Evolutionary conservation across 345 rosid species (phyloP).

Genomic region (Erysimum cheiranthoides): DNA sequence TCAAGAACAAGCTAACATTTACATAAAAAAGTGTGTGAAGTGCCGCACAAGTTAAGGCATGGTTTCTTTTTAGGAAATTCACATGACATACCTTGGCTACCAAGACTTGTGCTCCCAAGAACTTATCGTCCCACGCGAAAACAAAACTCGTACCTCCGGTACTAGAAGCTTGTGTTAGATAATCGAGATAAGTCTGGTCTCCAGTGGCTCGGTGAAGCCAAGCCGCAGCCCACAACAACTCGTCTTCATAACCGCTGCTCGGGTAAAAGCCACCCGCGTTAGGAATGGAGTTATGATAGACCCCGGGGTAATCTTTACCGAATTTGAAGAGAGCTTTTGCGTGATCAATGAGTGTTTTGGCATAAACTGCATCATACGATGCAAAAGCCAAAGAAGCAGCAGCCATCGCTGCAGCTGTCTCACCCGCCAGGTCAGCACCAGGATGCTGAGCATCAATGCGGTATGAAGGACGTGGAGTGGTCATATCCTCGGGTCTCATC

Average conservation of each 20-base stretch:
- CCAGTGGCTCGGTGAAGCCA: constrained; percentile 89
- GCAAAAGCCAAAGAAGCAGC: constrained; percentile 68
- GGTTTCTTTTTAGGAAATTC: neutral
- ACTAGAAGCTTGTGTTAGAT: constrained; percentile 69
- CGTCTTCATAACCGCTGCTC: constrained; percentile 67
- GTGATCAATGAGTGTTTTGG: constrained; percentile 55
- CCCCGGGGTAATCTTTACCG: constrained; percentile 43
- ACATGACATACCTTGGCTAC: constrained; percentile 69
- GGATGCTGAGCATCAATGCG: constrained; percentile 55
- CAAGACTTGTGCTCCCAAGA: constrained; percentile 84
- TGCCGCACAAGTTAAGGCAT: neutral
- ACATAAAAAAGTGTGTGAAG: neutral
- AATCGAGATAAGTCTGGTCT: constrained; percentile 65
- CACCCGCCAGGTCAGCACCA: constrained; percentile 74
- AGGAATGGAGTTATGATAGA: constrained; percentile 48
- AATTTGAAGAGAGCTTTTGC: constrained; percentile 60
- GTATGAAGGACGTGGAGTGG: constrained; percentile 56
- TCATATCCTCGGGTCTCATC: constrained; percentile 84
- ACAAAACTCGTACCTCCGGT: constrained; percentile 65
- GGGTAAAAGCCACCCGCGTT: constrained; percentile 50
- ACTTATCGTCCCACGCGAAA: constrained; percentile 96
- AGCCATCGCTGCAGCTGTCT: constrained; percentile 74
- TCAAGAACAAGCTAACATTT: constrained; percentile 70
- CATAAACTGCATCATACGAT: constrained; percentile 37
- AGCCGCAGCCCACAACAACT: constrained; percentile 94